These are phyloP conservation scores for Cystoisospora suis DNA, from an alignment of 169 alveolate genomes.

Conservation along the genomic window DNA sequence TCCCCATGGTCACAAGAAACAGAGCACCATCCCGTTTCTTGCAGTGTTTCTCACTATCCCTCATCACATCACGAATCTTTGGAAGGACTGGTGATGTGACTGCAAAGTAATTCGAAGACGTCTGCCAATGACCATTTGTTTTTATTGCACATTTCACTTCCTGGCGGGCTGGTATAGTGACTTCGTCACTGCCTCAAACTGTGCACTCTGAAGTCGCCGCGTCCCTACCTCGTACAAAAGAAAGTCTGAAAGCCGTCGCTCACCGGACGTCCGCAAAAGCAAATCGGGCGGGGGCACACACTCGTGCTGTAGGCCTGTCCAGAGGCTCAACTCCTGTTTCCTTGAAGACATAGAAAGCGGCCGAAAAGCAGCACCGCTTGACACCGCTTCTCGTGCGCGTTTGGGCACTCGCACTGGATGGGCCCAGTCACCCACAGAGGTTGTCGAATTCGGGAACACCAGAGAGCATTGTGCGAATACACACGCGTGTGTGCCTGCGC, in stretches of 20 bases:
- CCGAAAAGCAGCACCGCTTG: not conserved
- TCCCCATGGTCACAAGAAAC: no score
- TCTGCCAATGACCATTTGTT: not conserved
- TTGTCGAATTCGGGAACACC: no score
- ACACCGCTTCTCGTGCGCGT: no score
- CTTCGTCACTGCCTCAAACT: not conserved
- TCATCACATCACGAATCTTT: no score
- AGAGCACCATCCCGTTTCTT: no score
- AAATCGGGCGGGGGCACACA: conserved; percentile 83
- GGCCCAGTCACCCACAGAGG: no score
- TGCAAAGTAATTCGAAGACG: no score
- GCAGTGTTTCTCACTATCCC: no score
- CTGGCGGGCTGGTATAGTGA: not conserved
- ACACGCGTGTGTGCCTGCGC: no score
- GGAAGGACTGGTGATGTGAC: no score
- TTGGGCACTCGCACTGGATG: no score
- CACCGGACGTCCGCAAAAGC: conserved; percentile 90
- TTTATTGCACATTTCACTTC: not conserved
- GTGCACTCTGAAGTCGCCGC: not conserved
- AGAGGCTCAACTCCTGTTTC: conserved; percentile 52
- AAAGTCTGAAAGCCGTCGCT: conserved; percentile 87
- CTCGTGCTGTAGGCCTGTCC: conserved; percentile 72
- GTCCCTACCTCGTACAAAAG: conserved; percentile 82
- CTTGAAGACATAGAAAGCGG: not conserved
- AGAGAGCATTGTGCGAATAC: no score